Evolutionary conservation across 768 basidiomycete genomes (phyloP), one percentile per base, ranked within the genome.

Genomic region (Hypholoma fasciculare): DNA sequence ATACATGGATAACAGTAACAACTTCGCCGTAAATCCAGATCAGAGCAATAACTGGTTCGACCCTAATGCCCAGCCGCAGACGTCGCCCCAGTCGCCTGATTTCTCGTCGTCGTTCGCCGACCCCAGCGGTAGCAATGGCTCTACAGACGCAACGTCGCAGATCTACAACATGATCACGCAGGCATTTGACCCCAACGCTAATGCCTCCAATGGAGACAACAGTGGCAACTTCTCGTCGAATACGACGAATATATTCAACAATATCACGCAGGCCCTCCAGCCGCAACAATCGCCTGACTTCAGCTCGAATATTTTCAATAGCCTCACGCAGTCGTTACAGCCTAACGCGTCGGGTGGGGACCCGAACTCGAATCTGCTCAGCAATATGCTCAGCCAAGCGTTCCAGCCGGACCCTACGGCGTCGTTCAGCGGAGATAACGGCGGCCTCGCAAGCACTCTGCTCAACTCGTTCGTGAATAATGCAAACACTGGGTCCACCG

Each of bases 1-100:
- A 27, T 52, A 47, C 40, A 6, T 7, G 59, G 61, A 40, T 52
- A 65, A 43, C 65, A 62, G 56, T 58, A 65, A 34, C 61, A 67
- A 47, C 63, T 19, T 43, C 55, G 3, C 54, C 60, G 43, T 63
- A 16, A 17, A 14, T 16, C 40, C 40, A 17, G 40, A 42, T 34
- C 30, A 6, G 6, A 34, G 30, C 30, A 34, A 34, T 34, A 58
- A 57, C 39, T 53, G 47, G 51, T 46, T 50, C 9, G 52, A 60
- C 43, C 54, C 58, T 14, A 49, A 57, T 13, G 39, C 38, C 19
- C 50, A 62, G 19, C n/a, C 36, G 14, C 47, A 34, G 17, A 42
- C 19, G n/a, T 27, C 43, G 4, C 54, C 49, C n/a, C 54, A 47
- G 6, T 54, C 50, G 11, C 49, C 59, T 1, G 59, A 60, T 40